Evolutionary conservation across 495 filamentous ascomycete genomes (phyloP), one percentile per base, ranked within the genome.

Genomic region (Extremus antarcticus): DNA sequence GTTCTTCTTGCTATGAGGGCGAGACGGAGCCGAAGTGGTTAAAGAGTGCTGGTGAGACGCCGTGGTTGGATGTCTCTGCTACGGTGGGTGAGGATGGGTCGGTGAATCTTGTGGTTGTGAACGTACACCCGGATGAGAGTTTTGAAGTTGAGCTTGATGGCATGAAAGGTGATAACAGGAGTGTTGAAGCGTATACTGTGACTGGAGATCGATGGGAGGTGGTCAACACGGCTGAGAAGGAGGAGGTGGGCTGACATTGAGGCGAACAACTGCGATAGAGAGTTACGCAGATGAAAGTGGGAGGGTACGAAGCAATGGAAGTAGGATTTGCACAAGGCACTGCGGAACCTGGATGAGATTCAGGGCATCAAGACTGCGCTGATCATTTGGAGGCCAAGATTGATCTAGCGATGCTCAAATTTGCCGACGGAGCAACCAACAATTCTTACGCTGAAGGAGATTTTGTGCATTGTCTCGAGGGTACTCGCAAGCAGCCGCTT

Each of bases 1-100:
- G 73, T 13, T 73, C 73, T 57, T 71, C 70, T 0, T 73, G 74
- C 4, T 89, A 86, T 62, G 73, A 75, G 50, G 86, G 85, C 2
- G 71, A 71, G 43, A 88, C 84, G 4, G 67, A 76, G 40, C 84
- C 86, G 10, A 67, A 64, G 35, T 88, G 84, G 84, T 65, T 88
- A 16, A 70, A 79, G 40, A 74, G 75, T 3, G 73, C 78, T 3
- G 72, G 85, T 63, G 81, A 84, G 50, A 81, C 81, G 0, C 81
- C 84, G 10, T 86, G 76, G 77, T 60, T 90, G 57, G 86, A 89
- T 67, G 82, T 84, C 17, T 84, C 82, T 59, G 85, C 84, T 19
- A 70, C 73, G 9, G 53, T 85, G 3, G 75, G 73, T 13, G 81
- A 85, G 22, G 75, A 82, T 53, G 84, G 84, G 0, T 74, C 69